Evolutionary conservation across 1,284 basidiomycete species (phyloP), one percentile per base, ranked within the genome.

Genomic region (Salmacisia buchloeana): DNA sequence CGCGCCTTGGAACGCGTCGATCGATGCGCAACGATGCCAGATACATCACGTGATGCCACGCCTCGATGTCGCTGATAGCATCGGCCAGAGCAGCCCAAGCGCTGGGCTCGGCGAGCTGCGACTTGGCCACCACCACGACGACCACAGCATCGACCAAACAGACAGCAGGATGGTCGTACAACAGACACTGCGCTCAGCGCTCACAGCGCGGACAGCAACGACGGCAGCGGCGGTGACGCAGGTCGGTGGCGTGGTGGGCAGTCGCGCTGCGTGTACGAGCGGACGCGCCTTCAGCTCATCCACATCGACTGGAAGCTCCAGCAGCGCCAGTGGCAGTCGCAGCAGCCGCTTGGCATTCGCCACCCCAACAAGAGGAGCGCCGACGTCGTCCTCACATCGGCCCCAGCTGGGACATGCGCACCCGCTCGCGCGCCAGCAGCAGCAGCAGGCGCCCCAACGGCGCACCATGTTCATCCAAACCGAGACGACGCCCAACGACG

Each of bases 391-490:
- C 46, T 27, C 46, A 13, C 23, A 25, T 15, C 25, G 46, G 27
- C 29, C 29, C 15, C 29, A 25, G 10, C 46, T 52, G 43, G 9
- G 7, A 25, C 9, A 18, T 9, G 21, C 31, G 23, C 34, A 25
- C 35, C n/a, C 18, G 3, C 9, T 36, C 56, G 9, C 21, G 12
- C 21, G 2, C 23, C 21, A 23, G 6, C 56, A 36, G 35, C n/a
- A n/a, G 1, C 34, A 9, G 3, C 7, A 5, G 5, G 18, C 18
- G 6, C 39, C 23, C 39, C 15, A 21, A 21, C 4, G 39, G 23
- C 88, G 92, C 27, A 89, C 89, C 39, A 93, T 96, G 91, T 96
- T 96, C 83, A 94, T 94, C 68, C 92, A 96, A 81, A 98, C 94
- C 5, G 94, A 97, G 82, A 87, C 88, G 3, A 98, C 94, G 0